Conservation (phyloP, 495 filamentous ascomycete genomes). For the Neurospora sp. region DNA sequence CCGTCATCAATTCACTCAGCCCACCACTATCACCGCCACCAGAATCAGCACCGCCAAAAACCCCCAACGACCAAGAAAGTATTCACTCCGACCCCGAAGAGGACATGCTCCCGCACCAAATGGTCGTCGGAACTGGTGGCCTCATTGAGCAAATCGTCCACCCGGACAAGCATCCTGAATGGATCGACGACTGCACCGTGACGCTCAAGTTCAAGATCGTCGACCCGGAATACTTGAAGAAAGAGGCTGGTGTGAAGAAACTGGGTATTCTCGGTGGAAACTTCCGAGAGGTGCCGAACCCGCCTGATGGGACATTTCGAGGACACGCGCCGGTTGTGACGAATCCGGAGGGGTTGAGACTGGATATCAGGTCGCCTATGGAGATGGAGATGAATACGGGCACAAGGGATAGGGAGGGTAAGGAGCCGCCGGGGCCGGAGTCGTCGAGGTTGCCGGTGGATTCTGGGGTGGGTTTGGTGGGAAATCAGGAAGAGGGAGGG, state of each 20-base stretch:
- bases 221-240: neutral
- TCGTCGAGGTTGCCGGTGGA: neutral
- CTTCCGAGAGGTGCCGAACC: neutral
- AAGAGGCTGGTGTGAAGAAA: neutral
- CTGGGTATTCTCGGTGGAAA: neutral
- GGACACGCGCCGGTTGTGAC: neutral
- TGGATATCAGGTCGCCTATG: neutral
- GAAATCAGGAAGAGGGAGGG: no score
- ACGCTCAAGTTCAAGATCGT: neutral
- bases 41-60: neutral
- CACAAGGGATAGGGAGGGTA: rapidly evolving
- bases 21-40: neutral
- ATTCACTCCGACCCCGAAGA: neutral
- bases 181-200: neutral
- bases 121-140: neutral
- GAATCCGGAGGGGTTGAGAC: neutral
- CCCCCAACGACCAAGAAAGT: neutral
- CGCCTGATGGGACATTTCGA: neutral
- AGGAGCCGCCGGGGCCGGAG: neutral
- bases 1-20: no score
- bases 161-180: neutral
- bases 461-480: neutral
- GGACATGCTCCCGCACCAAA: neutral
- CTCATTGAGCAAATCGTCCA: neutral
- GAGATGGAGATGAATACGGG: neutral